A percentile compares a stretch with the other conserved stretches of the same genome.
These are phyloP conservation scores for Clonostachys rosea DNA, from an alignment of 2,329 filamentous ascomycete species.

Conservation along the genomic window DNA sequence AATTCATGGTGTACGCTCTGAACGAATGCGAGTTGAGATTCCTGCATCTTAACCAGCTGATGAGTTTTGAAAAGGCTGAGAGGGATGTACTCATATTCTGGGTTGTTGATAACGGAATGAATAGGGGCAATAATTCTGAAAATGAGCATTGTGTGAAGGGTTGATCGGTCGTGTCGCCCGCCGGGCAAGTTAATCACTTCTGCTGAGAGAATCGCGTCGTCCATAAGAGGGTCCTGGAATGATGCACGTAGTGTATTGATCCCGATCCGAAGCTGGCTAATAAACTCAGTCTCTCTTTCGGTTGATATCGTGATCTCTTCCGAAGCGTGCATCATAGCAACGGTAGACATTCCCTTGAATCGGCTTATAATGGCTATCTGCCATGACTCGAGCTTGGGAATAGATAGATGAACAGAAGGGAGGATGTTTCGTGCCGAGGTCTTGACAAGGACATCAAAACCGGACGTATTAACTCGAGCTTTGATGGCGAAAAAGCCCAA, in stretches of 20 bases:
- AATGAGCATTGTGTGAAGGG: conserved; percentile 32
- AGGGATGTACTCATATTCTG: conserved; percentile 54
- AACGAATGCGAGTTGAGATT: conserved; percentile 55
- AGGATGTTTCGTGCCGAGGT: conserved; percentile 53
- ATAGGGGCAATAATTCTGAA: conserved; percentile 60
- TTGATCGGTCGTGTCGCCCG: conserved; percentile 5
- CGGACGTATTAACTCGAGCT: conserved; percentile 42
- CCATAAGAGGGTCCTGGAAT: conserved; percentile 37
- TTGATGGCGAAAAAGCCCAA: conserved; percentile 55
- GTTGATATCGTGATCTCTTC: conserved; percentile 3
- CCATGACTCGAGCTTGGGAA: conserved; percentile 46
- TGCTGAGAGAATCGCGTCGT: conserved; percentile 37
- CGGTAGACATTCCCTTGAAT: conserved; percentile 38
- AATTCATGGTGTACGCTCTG: conserved; percentile 58
- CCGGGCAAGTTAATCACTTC: conserved; percentile 37
- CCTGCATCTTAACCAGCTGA: conserved; percentile 50
- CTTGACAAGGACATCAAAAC: conserved; percentile 60
- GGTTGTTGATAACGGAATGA: conserved; percentile 44
- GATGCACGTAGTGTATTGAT: conserved; percentile 32
- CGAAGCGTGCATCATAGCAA: conserved; percentile 11
- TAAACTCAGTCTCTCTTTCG: conserved; percentile 35
- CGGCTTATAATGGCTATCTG: conserved; percentile 50
- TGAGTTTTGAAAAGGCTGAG: conserved; percentile 62
- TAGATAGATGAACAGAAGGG: conserved; percentile 51
- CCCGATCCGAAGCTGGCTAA: conserved; percentile 34